Evolutionary conservation across 495 filamentous ascomycete species (phyloP), one percentile per base, ranked within the genome.

Genomic region (Collariella sp.): DNA sequence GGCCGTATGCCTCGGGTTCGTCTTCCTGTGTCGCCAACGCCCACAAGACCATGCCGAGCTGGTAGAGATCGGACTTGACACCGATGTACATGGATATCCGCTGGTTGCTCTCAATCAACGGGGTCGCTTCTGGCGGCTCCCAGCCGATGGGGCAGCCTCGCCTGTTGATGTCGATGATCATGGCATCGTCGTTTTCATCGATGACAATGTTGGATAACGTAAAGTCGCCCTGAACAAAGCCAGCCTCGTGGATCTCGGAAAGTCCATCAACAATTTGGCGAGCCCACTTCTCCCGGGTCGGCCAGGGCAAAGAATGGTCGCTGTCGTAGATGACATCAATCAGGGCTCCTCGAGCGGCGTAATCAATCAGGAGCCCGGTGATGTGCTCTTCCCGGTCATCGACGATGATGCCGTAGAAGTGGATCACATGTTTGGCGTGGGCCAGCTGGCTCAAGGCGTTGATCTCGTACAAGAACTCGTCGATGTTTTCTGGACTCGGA

Each of bases 101-200:
- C 65, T 96, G 93, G 51, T 88, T 89, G 71, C 85, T 91, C 48
- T 91, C 83, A 54, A 98, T 94, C 60, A 96, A 82, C 0, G 80
- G 79, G 9, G 83, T 83, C 39, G 95, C 87, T 69, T 98, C 93
- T 1, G 94, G 94, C 3, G 94, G 91, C 62, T 98, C 93, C 93
- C 93, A 98, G 33, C 91, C 93, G 2, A 97, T 89, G 0, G 93
- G 93, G 59, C 93, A 98, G 13, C 93, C 93, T 58, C 93, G 77
- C 26, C 93, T 80, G 68, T 98, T 98, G 77, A 98, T 97, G 71
- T 98, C 93, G 67, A 98, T 98, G 57, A 98, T 97, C 57, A 91
- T 87, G 13, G 93, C 94, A 62, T 96, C 79, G 67, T 90, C 82
- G 34, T 87, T 65, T 2, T 76, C 76, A 63, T 97, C 88, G 61